Conservation (phyloP, 345 rosid genomes). For the Euphorbia tirucalli region DNA sequence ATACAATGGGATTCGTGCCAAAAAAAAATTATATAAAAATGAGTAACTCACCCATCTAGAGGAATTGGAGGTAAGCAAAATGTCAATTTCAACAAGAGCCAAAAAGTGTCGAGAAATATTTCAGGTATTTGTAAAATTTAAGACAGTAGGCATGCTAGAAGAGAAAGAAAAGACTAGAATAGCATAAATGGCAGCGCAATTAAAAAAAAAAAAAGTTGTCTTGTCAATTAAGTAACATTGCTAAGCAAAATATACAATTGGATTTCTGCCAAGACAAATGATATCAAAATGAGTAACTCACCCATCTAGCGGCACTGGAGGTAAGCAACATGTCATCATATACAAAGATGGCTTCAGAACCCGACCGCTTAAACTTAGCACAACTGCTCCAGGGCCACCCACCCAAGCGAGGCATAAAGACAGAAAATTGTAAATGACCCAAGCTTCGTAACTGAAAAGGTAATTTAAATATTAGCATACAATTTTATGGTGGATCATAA, state of each 20-base stretch:
- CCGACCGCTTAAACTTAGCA: conserved; percentile 83
- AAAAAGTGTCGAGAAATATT: no score
- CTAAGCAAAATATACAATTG: background rate
- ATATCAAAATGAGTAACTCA: conserved; percentile 35
- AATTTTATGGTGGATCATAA: background rate
- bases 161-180: background rate
- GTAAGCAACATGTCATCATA: conserved; percentile 93
- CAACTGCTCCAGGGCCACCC: conserved; percentile 98
- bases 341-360: conserved; percentile 73
- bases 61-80: conserved; percentile 83
- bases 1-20: background rate
- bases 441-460: conserved; percentile 85
- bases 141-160: background rate
- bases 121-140: background rate
- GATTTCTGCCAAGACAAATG: background rate
- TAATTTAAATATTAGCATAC: conserved; percentile 1
- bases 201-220: background rate
- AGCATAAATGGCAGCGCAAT: background rate
- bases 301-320: conserved; percentile 87
- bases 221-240: background rate
- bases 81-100: conserved; percentile 35
- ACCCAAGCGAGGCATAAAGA: conserved; percentile 97
- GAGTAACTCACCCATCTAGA: conserved; percentile 75
- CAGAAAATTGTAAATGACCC: conserved; percentile 95
- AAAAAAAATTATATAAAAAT: background rate